Base-by-base conservation (phyloP, 2,329 filamentous ascomycete species). In the Pseudofabraea citricarpa region DNA sequence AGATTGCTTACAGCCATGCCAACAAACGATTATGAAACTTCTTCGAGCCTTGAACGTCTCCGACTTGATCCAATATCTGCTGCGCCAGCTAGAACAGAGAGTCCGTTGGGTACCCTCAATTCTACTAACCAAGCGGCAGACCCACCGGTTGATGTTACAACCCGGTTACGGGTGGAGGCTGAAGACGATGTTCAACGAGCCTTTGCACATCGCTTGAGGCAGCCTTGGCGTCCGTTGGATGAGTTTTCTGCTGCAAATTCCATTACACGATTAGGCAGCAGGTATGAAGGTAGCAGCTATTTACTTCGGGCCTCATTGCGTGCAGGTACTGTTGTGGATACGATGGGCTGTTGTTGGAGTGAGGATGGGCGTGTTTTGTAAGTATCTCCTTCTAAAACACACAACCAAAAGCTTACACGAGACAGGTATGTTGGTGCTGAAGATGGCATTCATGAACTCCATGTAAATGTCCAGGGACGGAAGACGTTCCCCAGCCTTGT, bases 361-460 rank as follows among this genome's bases (percentile, higher is more conserved):
- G 72, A 76, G 26, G 75, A 83, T 54, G 80, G 80, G 2, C 70
- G 69, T 36, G 71, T 65, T 18, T 55, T 84, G 79, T 83, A 62
- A 73, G 79, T 67, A 12, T 37, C 35, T 39, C 3, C 5, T 43
- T 22, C n/a, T 27, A 27, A 7, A 13, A 36, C 13, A 18, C 36
- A 24, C 6, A 22, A n/a, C 15, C 15, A 6, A 37, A 22, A 21
- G 21, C 35, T 37, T 10, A 47, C 55, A 18, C 1, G 24, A 45
- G 12, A 29, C 19, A 84, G 80, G 43, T 83, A 76, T 54, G 68
- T 83, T 31, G 81, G 76, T 16, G 76, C 79, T 24, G 81, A 87
- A 58, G 81, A 87, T 52, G 86, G 86, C 44, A 83, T 90, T 42
- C 87, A 87, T 56, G 84, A 90, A 64, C 79, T 87, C 54, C 75